Evolutionary conservation across 495 filamentous ascomycete genomes (phyloP), one percentile per base, ranked within the genome.

Genomic region (Aspergillus panamensis): DNA sequence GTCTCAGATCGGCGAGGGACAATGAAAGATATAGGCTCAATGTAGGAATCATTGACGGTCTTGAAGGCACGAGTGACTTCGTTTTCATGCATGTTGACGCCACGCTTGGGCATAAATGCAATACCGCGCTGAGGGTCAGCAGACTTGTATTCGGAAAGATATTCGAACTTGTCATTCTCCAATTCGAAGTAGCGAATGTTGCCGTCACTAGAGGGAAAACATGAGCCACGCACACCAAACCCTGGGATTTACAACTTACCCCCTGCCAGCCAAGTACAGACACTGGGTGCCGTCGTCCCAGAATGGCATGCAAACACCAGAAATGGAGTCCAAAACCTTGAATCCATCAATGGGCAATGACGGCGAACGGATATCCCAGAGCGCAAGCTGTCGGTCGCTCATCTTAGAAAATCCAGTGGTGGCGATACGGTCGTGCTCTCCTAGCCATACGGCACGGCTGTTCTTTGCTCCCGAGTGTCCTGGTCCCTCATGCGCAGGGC

Each of bases 181-280:
- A 95, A 92, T 72, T 98, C 94, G 69, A 88, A 98, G 75, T 98
- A 98, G 39, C 93, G 91, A 62, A 98, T 98, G 72, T 97, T 98
- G 62, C 94, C 94, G 66, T 98, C 94, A 74, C 91, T 96, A 57
- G 17, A n/a, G n/a, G n/a, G n/a, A 51, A 13, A 25, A 25, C 9
- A 60, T 69, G 45, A 69, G 64, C 44, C 16, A 33, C 12, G 47
- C 8, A 43, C 25, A 44, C 45, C 69, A 29, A 5, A 21, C 33
- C 45, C 16, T 9, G 3, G 17, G 1, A 21, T 32, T 31, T 12
- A 31, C 20, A 8, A 79, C 88, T 77, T 74, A 96, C 91, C 93
- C 94, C 78, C 96, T 96, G 60, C 94, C 94, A 54, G 95, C 94
- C 58, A 97, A 78, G 71, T 96, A 98, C 64, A 98, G 76, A 60